Evolutionary conservation across 768 basidiomycete genomes (phyloP), one percentile per base, ranked within the genome.

Genomic region (Amanita phalloides): DNA sequence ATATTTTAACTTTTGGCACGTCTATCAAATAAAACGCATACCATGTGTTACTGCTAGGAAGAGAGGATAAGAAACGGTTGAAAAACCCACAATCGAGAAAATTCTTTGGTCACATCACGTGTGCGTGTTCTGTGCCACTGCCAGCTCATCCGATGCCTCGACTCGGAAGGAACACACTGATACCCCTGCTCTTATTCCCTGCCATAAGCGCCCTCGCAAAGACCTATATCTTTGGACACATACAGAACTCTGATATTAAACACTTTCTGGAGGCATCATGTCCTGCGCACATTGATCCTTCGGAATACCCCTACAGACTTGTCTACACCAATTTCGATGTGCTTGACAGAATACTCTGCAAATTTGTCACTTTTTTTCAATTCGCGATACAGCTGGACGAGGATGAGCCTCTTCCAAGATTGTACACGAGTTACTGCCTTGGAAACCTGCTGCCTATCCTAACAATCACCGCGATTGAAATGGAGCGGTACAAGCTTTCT

Each of bases 281-380:
- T 56, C 28, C 62, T 36, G 53, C 58, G 21, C 37, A 46, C 35
- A 17, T 56, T 9, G 7, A 47, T 20, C 46, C 52, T 39, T 56
- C 55, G 14, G 32, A 47, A 33, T 17, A 23, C 13, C 66, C 70
- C 8, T 72, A 69, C 56, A 67, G 64, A 11, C 58, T 77, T 10
- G 45, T 60, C 2, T 76, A 76, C 59, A 74, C 73, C 14, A 66
- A 68, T 4, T 37, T 65, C 11, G 36, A 57, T n/a, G 41, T 48
- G 4, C 28, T 71, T n/a, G 75, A 82, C 55, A 30, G 41, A 9
- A 4, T 53, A 6, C 58, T 81, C 8, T 81, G 79, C 48, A 57
- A 60, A 9, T 43, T 79, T 36, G 72, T 78, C 43, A 54, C 62
- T 0, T 70, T 80, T 60, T 81, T 80, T 61, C 72, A 78, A 33